A percentile compares a stretch with the other conserved stretches of the same genome.
Evolutionary conservation across 2,329 filamentous ascomycete genomes (phyloP).

Genomic region (Chrysoporthe cubensis): DNA sequence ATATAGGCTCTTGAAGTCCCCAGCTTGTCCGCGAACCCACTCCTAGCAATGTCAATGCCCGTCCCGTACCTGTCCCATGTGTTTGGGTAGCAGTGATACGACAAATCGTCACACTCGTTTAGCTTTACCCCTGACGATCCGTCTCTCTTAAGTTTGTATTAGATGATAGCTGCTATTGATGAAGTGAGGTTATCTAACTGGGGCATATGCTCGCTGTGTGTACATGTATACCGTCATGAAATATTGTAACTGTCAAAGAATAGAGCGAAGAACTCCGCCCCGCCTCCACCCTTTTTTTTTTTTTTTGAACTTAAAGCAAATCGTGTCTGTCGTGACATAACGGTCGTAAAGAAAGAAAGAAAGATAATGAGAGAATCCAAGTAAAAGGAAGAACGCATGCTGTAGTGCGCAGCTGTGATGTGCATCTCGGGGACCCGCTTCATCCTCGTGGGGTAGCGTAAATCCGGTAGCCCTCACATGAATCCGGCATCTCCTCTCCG

Average conservation of each 20-base stretch:
- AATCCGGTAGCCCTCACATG: slow-evolving; percentile 28
- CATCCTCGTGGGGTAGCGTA: not conserved
- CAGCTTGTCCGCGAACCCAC: not conserved
- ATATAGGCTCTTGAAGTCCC: not conserved
- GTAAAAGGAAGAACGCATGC: not conserved
- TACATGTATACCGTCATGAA: not conserved
- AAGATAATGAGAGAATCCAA: not conserved
- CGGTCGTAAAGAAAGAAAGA: not conserved
- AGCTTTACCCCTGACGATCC: slow-evolving; percentile 4
- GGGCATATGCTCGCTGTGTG: not conserved
- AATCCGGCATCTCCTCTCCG: slow-evolving; percentile 40
- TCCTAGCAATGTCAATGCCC: not conserved
- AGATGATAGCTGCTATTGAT: not conserved
- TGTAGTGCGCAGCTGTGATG: not conserved
- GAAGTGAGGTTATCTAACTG: not conserved
- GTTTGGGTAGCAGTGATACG: not conserved
- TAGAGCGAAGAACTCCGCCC: not conserved
- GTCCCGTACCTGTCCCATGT: not conserved
- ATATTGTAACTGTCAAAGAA: not conserved
- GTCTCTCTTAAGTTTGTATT: too few species aligned
- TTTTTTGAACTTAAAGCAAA: not conserved
- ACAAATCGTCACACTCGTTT: not conserved
- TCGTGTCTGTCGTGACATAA: slow-evolving; percentile 15
- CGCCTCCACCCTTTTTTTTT: too few species aligned
- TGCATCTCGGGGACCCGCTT: not conserved